phyloP scores from a whole-genome alignment of 805 yeast species.

The Hanseniaspora lindneri region DNA sequence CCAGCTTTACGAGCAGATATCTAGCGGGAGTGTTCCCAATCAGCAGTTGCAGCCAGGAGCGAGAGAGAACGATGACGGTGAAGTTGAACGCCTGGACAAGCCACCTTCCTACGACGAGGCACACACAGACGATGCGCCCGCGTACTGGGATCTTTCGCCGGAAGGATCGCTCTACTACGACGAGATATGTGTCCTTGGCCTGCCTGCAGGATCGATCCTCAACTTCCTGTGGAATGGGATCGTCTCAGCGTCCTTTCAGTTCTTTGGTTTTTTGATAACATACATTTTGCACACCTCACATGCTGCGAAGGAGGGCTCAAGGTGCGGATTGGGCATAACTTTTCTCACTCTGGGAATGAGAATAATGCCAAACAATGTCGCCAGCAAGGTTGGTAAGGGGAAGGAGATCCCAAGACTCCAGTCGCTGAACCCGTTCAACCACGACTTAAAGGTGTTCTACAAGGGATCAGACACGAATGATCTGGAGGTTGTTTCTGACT shows the following conservation, averaged over 20 bases:
- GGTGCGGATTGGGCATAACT: slow-evolving; percentile 83
- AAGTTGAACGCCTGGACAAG: slow-evolving; percentile 34
- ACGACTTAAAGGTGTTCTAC: slow-evolving; percentile 26
- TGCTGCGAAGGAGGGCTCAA: slow-evolving; percentile 90
- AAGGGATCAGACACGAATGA: slow-evolving; percentile 22
- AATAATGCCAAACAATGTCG: slow-evolving; percentile 38
- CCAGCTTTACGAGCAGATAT: slow-evolving; percentile 10
- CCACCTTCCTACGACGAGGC: slow-evolving; percentile 93
- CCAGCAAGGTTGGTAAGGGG: slow-evolving; percentile 25
- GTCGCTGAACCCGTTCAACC: slow-evolving; percentile 48
- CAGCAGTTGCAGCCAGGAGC: slow-evolving; percentile 16
- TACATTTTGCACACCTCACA: slow-evolving; percentile 89
- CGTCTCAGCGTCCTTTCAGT: slow-evolving; percentile 85
- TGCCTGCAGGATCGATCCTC: slow-evolving; percentile 88
- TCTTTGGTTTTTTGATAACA: slow-evolving; percentile 82
- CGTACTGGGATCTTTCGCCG: slow-evolving; percentile 88
- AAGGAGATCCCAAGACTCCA: slow-evolving; percentile 34
- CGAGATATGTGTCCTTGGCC: slow-evolving; percentile 85
- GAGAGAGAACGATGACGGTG: slow-evolving; percentile 21
- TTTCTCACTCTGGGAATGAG: slow-evolving; percentile 58
- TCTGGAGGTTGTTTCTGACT: slow-evolving; percentile 16
- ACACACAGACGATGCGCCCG: slow-evolving; percentile 85
- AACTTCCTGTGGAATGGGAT: slow-evolving; percentile 81
- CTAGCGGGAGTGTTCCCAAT: not conserved
- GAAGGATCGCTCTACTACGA: slow-evolving; percentile 55